Conservation (phyloP, 2,329 filamentous ascomycete species). For the Beauveria sp. region DNA sequence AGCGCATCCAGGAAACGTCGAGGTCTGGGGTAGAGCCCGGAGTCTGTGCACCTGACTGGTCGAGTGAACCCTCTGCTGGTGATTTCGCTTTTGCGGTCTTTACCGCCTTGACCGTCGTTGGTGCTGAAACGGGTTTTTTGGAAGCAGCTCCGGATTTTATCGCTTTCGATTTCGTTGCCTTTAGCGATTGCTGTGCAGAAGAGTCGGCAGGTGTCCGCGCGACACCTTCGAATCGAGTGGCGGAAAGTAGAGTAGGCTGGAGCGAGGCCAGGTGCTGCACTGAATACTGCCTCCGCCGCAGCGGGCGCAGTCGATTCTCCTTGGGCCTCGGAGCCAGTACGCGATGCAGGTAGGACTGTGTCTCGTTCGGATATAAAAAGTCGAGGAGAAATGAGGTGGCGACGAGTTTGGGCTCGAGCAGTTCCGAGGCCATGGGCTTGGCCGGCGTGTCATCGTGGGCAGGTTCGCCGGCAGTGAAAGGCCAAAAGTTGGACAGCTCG, state of each 20-base stretch:
- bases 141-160: not conserved
- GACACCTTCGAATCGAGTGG: not conserved
- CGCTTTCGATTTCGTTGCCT: not conserved
- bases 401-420: constrained; percentile 22
- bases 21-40: not conserved
- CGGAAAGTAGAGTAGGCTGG: not conserved
- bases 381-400: constrained; percentile 46
- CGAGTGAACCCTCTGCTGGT: not conserved
- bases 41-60: not conserved
- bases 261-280: constrained; percentile 1
- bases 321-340: constrained; percentile 1
- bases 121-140: not conserved
- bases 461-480: constrained; percentile 13
- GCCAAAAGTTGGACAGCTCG: constrained; percentile 38
- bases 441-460: constrained; percentile 16
- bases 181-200: not conserved
- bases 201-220: not conserved
- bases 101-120: not conserved
- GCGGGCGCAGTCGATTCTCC: not conserved
- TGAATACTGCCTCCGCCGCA: constrained; percentile 8
- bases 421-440: constrained; percentile 13
- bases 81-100: not conserved
- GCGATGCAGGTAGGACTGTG: constrained; percentile 34
- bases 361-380: constrained; percentile 45
- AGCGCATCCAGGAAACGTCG: constrained; percentile 31